phyloP scores from a whole-genome alignment of 768 basidiomycete genomes.

The Amanita pallidorosea region DNA sequence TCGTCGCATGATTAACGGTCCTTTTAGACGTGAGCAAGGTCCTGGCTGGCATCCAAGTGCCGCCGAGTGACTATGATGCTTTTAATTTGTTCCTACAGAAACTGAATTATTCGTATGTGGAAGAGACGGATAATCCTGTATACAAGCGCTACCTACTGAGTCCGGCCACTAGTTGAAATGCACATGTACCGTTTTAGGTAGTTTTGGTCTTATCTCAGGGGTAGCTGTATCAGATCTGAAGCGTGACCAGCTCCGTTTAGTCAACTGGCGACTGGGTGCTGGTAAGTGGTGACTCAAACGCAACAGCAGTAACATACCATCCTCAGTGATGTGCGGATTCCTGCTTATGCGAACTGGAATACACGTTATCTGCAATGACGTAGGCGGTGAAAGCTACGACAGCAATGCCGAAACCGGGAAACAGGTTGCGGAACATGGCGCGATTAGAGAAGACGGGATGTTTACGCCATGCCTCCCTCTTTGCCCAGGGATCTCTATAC shows the following conservation, averaged over 20 bases:
- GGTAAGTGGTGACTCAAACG: neutral
- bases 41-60: conserved; percentile 89
- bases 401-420: conserved; percentile 93
- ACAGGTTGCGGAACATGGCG: conserved; percentile 81
- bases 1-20: neutral
- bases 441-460: conserved; percentile 81
- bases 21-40: conserved; percentile 80
- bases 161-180: neutral
- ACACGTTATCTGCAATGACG: conserved; percentile 74
- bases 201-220: too few species aligned
- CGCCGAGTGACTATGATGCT: conserved; percentile 47
- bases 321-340: conserved; percentile 14
- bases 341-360: conserved; percentile 22
- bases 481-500: conserved; percentile 92
- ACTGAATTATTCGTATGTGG: conserved; percentile 81
- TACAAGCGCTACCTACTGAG: conserved; percentile 59
- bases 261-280: neutral
- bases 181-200: neutral
- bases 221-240: too few species aligned
- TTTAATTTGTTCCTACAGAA: conserved; percentile 70
- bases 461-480: conserved; percentile 86
- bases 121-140: conserved; percentile 85
- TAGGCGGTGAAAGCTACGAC: conserved; percentile 88
- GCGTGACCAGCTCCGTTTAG: neutral
- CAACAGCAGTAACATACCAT: neutral